These are phyloP conservation scores for Lactarius tabidus DNA, from an alignment of 768 basidiomycete species.

Conservation along the genomic window DNA sequence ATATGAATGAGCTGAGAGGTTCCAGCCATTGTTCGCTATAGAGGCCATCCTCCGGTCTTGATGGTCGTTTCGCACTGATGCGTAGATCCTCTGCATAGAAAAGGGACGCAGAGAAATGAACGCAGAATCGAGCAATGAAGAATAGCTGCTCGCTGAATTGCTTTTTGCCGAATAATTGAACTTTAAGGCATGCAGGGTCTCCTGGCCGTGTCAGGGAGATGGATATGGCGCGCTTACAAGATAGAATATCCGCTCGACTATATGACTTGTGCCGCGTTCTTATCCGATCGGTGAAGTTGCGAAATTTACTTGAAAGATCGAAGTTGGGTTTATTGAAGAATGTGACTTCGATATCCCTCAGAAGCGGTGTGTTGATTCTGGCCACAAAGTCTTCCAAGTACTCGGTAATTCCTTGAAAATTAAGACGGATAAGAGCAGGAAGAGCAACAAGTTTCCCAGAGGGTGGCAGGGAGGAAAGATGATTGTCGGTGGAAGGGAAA, in stretches of 20 bases:
- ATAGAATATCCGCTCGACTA: background rate
- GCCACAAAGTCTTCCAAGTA: background rate
- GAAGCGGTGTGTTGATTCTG: background rate
- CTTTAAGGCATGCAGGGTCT: background rate
- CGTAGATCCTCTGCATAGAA: background rate
- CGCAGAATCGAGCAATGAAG: background rate
- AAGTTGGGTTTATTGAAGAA: background rate
- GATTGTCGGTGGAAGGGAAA: background rate
- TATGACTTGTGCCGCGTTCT: background rate
- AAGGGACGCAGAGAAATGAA: background rate
- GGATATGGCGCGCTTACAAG: background rate
- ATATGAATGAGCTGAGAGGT: too few species aligned
- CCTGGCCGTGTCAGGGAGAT: background rate
- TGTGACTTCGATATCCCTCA: background rate
- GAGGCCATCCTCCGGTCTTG: fast-evolving
- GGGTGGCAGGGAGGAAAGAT: background rate
- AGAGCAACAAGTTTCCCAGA: background rate
- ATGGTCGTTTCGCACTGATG: background rate
- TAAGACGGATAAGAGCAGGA: background rate
- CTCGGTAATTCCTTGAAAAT: background rate
- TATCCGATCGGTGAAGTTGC: background rate
- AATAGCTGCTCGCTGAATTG: background rate
- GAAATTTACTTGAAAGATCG: background rate
- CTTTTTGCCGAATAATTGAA: background rate
- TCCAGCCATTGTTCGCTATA: too few species aligned